Conservation (phyloP, 768 basidiomycete genomes). For the Suillus occidentalis region DNA sequence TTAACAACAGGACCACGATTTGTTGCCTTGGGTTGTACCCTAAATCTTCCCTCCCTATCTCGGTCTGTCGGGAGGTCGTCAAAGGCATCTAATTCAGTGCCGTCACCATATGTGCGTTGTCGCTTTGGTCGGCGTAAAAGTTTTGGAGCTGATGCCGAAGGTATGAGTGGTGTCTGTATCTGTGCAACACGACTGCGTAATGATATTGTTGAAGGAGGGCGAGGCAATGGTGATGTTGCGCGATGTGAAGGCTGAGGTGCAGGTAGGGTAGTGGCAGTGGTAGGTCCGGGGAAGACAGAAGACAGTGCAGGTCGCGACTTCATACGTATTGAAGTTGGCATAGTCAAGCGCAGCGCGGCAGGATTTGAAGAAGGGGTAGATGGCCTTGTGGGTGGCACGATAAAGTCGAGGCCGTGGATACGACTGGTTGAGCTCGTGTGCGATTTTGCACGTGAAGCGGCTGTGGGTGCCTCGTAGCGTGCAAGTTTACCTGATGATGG, state of each 20-base stretch:
- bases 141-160: constrained; percentile 55
- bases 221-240: constrained; percentile 59
- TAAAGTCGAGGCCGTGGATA: constrained; percentile 57
- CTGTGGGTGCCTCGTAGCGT: constrained; percentile 78
- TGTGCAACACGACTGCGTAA: constrained; percentile 36
- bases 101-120: constrained; percentile 75
- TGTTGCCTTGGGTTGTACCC: constrained; percentile 71
- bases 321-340: constrained; percentile 79
- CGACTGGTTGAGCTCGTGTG: constrained; percentile 67
- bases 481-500: constrained; percentile 40
- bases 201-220: constrained; percentile 59
- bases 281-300: constrained; percentile 63
- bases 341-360: constrained; percentile 76
- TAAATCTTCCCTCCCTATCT: constrained; percentile 75
- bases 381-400: constrained; percentile 74
- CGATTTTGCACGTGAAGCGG: constrained; percentile 76
- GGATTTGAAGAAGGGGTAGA: constrained; percentile 80
- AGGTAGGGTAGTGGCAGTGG: constrained; percentile 28
- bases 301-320: constrained; percentile 76
- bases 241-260: constrained; percentile 41
- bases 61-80: constrained; percentile 88
- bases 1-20: constrained; percentile 59
- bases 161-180: constrained; percentile 31
- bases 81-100: constrained; percentile 85
- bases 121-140: constrained; percentile 78